Evolutionary conservation across 768 basidiomycete species (phyloP).

Genomic region (Termitomyces sp.): DNA sequence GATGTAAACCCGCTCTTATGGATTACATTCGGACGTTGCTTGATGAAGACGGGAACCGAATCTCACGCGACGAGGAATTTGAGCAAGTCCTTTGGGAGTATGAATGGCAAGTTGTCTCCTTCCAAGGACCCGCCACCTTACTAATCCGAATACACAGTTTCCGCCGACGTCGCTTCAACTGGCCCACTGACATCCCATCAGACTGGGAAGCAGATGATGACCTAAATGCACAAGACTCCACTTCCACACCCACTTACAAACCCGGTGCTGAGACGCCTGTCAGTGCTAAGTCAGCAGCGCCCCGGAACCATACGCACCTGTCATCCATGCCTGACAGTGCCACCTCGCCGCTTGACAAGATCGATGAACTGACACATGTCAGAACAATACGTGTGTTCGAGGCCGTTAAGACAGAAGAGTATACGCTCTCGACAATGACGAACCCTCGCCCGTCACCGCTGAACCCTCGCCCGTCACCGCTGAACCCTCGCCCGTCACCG

Average conservation of each 20-base stretch:
- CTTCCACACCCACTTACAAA: conserved; percentile 5
- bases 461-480: no score
- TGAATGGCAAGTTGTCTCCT: conserved; percentile 39
- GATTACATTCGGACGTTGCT: conserved; percentile 37
- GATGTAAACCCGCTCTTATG: conserved; percentile 51
- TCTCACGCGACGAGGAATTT: conserved; percentile 31
- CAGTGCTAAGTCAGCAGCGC: conserved; percentile 4
- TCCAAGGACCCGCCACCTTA: conserved; percentile 1
- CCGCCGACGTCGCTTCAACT: conserved; percentile 61
- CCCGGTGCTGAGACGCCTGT: conserved; percentile 13
- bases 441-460: conserved; percentile 17
- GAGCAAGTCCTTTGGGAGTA: conserved; percentile 47
- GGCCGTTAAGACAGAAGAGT: conserved; percentile 34
- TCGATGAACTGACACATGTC: conserved; percentile 40
- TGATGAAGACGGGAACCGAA: conserved; percentile 29
- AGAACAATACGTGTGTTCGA: conserved; percentile 48
- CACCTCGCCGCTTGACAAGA: conserved; percentile 11
- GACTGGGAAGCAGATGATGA: conserved; percentile 23
- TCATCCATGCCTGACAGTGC: conserved; percentile 2
- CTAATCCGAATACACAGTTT: conserved; percentile 37
- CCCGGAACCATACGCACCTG: conserved; percentile 13
- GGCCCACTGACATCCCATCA: conserved; percentile 43
- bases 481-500: conserved; percentile 11
- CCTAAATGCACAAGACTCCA: conserved; percentile 11
- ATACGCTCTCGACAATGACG: conserved; percentile 14